Conservation (phyloP, 345 rosid species). For the Citrus maxima region DNA sequence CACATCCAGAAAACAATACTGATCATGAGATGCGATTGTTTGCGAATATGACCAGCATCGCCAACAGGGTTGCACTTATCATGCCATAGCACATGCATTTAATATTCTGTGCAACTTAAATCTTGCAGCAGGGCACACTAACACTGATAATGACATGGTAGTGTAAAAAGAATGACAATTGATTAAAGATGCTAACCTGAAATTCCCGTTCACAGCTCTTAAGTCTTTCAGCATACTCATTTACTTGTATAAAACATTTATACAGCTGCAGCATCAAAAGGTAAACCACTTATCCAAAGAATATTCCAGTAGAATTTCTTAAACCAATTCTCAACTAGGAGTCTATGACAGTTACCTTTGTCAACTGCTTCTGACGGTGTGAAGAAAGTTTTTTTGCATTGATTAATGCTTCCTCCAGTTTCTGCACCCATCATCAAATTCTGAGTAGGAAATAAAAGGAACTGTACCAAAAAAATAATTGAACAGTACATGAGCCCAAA, state of each 20-base stretch:
- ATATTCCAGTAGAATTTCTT: slow-evolving; percentile 6
- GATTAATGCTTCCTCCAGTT: slow-evolving; percentile 63
- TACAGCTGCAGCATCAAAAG: slow-evolving; percentile 49
- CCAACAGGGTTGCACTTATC: neutral
- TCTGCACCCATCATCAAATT: slow-evolving; percentile 46
- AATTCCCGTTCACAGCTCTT: slow-evolving; percentile 72
- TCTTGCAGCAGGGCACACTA: neutral
- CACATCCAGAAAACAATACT: neutral
- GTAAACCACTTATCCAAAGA: slow-evolving; percentile 14
- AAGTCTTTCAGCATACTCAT: slow-evolving; percentile 54
- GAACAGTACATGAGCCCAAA: neutral
- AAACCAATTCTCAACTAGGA: neutral
- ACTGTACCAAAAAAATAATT: neutral
- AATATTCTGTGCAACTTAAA: neutral
- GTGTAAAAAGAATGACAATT: neutral
- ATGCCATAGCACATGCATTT: neutral
- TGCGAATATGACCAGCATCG: neutral
- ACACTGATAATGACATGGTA: neutral
- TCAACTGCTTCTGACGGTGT: slow-evolving; percentile 51
- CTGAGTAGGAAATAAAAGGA: slow-evolving; percentile 13
- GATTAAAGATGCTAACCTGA: slow-evolving; percentile 45
- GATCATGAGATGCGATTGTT: neutral
- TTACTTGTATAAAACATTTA: slow-evolving; percentile 60
- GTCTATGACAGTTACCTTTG: slow-evolving; percentile 45
- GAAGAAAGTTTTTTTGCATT: slow-evolving; percentile 62